Conservation (phyloP, 495 filamentous ascomycete genomes). For the Mytilinidion resinicola region DNA sequence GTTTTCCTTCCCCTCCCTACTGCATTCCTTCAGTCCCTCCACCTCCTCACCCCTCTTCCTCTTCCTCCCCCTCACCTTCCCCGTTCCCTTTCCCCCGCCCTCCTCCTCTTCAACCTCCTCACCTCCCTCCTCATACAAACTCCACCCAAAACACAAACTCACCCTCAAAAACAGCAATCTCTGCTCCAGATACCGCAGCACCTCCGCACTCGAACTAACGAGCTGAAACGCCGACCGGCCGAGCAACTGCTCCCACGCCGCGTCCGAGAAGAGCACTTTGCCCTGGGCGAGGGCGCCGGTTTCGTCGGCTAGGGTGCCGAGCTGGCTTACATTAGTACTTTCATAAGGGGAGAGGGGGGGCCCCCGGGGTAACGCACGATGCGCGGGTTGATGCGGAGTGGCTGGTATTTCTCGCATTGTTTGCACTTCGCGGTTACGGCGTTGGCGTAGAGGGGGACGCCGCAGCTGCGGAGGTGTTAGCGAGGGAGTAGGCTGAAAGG, state of each 20-base stretch:
- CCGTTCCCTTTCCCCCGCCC: not conserved
- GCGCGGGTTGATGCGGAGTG: conserved; percentile 49
- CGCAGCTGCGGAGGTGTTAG: conserved; percentile 47
- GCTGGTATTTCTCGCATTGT: conserved; percentile 43
- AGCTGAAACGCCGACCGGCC: conserved; percentile 37
- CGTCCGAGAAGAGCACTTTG: conserved; percentile 48
- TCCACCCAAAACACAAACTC: conserved; percentile 52
- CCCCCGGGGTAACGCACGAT: conserved; percentile 28
- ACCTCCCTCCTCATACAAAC: conserved; percentile 11
- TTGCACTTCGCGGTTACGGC: conserved; percentile 42
- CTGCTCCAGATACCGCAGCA: conserved; percentile 44
- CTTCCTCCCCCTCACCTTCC: not conserved
- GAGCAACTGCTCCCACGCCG: conserved; percentile 50
- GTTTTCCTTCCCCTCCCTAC: not conserved
- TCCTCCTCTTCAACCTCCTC: conserved; percentile 11
- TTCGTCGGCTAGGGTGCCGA: conserved; percentile 51
- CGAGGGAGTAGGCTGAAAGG: not conserved
- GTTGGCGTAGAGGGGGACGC: conserved; percentile 51
- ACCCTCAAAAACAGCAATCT: conserved; percentile 45
- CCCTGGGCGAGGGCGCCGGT: conserved; percentile 43
- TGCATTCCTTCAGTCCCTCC: not conserved
- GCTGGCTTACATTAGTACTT: conserved; percentile 10
- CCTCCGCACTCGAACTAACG: conserved; percentile 23
- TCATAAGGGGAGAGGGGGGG: not conserved
- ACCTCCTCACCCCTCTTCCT: not conserved